Percentiles rank a stretch among this genome's conserved stretches.
Conservation (phyloP, 352 stramenopile genomes). For the Phytophthora quininea region DNA sequence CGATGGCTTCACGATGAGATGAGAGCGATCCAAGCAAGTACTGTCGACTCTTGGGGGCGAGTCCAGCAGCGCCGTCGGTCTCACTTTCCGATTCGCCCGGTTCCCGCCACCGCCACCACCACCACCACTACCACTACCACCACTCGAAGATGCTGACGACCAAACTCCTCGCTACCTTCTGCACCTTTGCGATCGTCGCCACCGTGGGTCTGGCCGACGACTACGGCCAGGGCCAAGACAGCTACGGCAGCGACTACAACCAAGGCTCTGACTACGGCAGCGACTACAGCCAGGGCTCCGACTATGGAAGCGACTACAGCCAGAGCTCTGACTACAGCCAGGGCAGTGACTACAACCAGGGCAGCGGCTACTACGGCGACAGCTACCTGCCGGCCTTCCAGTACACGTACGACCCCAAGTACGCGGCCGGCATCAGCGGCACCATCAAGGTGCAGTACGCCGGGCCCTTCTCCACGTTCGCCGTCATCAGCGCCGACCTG, state of each 20-base stretch:
- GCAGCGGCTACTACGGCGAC: conserved; percentile 8
- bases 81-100: conserved; percentile 25
- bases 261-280: not conserved
- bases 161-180: conserved; percentile 26
- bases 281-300: not conserved
- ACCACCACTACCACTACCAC: too few species aligned
- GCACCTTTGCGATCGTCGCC: conserved; percentile 20
- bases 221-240: not conserved
- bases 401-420: conserved; percentile 53
- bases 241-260: not conserved
- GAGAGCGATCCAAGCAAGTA: too few species aligned
- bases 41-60: too few species aligned
- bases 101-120: conserved; percentile 7
- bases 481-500: conserved; percentile 39
- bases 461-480: conserved; percentile 38
- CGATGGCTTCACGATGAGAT: too few species aligned
- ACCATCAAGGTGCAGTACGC: conserved; percentile 51
- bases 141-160: conserved; percentile 21
- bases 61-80: not conserved
- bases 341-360: conserved; percentile 7
- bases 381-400: conserved; percentile 24
- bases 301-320: not conserved
- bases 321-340: not conserved
- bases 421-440: conserved; percentile 45
- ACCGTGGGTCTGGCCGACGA: conserved; percentile 11